phyloP scores from a whole-genome alignment of 2,329 filamentous ascomycete species.

The Fusarium veterinarium region DNA sequence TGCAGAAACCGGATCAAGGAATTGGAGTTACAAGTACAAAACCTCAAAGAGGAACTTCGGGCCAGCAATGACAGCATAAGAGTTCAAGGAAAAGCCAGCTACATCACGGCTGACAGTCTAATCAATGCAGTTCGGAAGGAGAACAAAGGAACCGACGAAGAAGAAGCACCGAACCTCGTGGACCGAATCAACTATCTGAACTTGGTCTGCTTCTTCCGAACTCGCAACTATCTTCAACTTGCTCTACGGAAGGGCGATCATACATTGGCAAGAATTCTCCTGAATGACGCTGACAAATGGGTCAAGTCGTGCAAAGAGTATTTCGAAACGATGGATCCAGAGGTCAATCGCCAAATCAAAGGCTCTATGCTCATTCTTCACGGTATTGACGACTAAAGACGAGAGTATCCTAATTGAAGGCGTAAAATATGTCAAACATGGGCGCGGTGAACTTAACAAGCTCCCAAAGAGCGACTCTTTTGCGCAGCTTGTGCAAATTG shows the following conservation, averaged over 20 bases:
- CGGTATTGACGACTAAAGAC: constrained; percentile 1
- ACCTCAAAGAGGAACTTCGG: not conserved
- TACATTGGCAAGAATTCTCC: constrained; percentile 2
- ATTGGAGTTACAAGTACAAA: not conserved
- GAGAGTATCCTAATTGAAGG: not conserved
- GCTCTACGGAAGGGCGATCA: constrained; percentile 4
- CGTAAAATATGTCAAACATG: not conserved
- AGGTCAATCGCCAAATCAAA: constrained; percentile 4
- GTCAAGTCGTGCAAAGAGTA: constrained; percentile 5
- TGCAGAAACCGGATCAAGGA: not conserved
- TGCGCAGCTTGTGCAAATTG: constrained; percentile 2
- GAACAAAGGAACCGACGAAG: not conserved
- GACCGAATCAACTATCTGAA: constrained; percentile 37
- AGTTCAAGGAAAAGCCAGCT: not conserved
- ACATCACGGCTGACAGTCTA: constrained; percentile 5
- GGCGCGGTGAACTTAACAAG: not conserved
- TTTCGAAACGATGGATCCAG: constrained; percentile 22
- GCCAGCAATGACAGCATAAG: not conserved
- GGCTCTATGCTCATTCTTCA: constrained; percentile 22
- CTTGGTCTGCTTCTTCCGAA: constrained; percentile 25
- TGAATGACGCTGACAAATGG: constrained; percentile 21
- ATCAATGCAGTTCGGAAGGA: not conserved
- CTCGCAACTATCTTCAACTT: constrained; percentile 24
- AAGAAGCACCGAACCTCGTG: not conserved
- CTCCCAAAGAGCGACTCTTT: not conserved